Conservation (phyloP, 129 eudicot genomes). For the Logfia minima region DNA sequence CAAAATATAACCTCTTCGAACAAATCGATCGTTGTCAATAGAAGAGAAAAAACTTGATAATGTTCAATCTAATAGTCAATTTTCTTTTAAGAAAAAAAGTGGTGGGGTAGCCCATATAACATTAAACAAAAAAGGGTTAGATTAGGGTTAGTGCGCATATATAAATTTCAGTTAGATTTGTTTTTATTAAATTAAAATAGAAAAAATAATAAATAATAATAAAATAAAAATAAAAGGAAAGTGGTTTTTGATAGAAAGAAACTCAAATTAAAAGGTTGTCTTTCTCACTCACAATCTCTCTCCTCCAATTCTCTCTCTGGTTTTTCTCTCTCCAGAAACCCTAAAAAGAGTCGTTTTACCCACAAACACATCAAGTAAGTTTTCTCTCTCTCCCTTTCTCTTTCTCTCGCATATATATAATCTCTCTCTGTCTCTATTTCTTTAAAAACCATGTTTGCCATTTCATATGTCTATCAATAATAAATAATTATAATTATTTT, state of each 20-base stretch:
- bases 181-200: background rate
- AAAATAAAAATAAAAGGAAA: background rate
- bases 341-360: slow-evolving; percentile 59
- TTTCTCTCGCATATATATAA: slow-evolving; percentile 21
- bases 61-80: too few species aligned
- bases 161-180: too few species aligned
- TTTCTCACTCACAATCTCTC: slow-evolving; percentile 15
- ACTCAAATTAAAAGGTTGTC: background rate
- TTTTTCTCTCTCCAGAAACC: slow-evolving; percentile 39
- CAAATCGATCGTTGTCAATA: too few species aligned
- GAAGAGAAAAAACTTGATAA: too few species aligned
- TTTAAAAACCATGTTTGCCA: slow-evolving; percentile 9
- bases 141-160: too few species aligned
- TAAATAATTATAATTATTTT: too few species aligned
- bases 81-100: too few species aligned
- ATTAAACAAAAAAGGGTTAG: too few species aligned
- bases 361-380: slow-evolving; percentile 53
- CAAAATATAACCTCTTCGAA: too few species aligned
- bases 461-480: background rate
- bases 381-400: slow-evolving; percentile 19
- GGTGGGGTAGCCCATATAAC: too few species aligned
- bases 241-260: background rate
- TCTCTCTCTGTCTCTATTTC: slow-evolving; percentile 17
- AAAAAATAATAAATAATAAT: background rate
- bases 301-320: slow-evolving; percentile 11